Base-by-base conservation (phyloP, 345 rosid species). In the Citrus mangshanensis region DNA sequence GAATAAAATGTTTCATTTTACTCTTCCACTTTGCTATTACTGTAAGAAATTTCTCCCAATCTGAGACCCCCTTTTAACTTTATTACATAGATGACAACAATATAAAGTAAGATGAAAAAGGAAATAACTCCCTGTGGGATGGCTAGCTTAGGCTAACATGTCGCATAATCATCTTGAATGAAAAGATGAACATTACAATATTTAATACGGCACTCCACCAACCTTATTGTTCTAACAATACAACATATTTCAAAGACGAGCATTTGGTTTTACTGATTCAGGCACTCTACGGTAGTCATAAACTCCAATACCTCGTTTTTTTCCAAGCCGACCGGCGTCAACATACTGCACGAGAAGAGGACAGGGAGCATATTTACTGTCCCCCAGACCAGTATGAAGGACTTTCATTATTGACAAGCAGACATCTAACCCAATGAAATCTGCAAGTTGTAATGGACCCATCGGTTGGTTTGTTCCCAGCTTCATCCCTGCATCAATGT, bases 361-460 rank as follows among this genome's bases (percentile, higher is more conserved):
- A 54, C 98, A 95, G 0, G 97, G 95, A 66, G 90, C 80, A 65
- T 92, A 91, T 40, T 90, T 96, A 27, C 73, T 70, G 69, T 89
- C 94, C 32, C 97, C 96, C 27, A 95, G 82, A 60, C 97, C 97
- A 2, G 85, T 61, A 34, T 88, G 90, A 82, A 93, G 91, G 64
- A 92, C 97, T 79, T 86, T 90, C 95, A 93, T 90, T 70, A 95
- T 77, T 3, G 98, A 92, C 73, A 95, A 80, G 84, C 98, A 95
- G 35, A 91, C 90, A 56, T 92, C 97, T 73, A 93, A 73, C 73
- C 98, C 97, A 28, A 95, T 92, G 42, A 93, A 89, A 81, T 95
- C 98, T 0, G 98, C 98, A 51, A 95, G 91, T 82, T 90, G 86
- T 78, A 93, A 80, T 49, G 97, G 98, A 67, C 98, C 98, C 97